A percentile compares a stretch with the other conserved stretches of the same genome.
Conservation (phyloP, 345 rosid species). For the Citrus cavaleriei region DNA sequence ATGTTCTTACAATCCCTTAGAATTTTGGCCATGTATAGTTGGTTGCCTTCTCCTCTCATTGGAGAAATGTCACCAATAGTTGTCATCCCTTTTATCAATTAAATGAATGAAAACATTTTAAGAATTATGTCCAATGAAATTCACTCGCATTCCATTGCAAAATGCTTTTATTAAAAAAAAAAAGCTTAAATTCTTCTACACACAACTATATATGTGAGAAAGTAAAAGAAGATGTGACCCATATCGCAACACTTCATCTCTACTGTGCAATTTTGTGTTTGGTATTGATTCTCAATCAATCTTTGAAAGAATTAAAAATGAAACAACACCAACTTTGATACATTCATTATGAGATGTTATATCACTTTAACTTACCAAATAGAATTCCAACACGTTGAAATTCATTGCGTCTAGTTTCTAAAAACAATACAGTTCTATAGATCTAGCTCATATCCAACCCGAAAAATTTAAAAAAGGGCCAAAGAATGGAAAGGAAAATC, state of each 20-base stretch:
- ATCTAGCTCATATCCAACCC: no score
- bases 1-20: neutral
- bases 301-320: neutral
- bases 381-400: no score
- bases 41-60: neutral
- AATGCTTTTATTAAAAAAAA: no score
- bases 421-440: no score
- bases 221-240: no score
- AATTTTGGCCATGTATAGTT: neutral
- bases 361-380: neutral
- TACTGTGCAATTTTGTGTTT: no score
- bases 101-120: neutral
- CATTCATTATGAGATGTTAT: neutral
- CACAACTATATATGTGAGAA: neutral
- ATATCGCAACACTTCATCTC: neutral
- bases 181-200: neutral
- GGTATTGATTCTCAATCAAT: no score
- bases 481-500: no score
- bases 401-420: no score
- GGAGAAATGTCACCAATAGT: neutral
- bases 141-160: neutral
- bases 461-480: no score
- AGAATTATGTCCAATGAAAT: no score
- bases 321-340: neutral
- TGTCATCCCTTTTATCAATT: neutral